Evolutionary conservation across 495 filamentous ascomycete species (phyloP).

Genomic region (Hypoxylon crocopeplum): DNA sequence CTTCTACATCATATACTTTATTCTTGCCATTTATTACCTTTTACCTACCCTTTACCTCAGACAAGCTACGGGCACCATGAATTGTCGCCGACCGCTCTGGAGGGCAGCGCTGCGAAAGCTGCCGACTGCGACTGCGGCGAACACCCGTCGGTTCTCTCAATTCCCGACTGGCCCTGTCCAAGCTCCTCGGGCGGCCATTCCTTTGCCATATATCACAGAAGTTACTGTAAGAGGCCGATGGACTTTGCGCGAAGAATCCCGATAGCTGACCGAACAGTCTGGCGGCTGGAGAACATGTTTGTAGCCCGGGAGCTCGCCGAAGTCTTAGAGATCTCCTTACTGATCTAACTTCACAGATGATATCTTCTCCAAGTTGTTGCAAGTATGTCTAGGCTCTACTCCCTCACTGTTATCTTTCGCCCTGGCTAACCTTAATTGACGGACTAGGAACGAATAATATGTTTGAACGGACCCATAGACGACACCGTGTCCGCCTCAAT

Average conservation of each 20-base stretch:
- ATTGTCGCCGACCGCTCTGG: slow-evolving; percentile 42
- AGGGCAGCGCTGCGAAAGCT: slow-evolving; percentile 37
- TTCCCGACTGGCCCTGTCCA: slow-evolving; percentile 35
- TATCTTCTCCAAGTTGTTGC: slow-evolving; percentile 81
- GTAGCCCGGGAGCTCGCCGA: slow-evolving; percentile 43
- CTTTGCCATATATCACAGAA: slow-evolving; percentile 78
- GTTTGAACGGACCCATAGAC: slow-evolving; percentile 90
- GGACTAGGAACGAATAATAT: slow-evolving; percentile 87
- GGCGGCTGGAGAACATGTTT: slow-evolving; percentile 91
- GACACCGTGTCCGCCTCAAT: slow-evolving; percentile 87
- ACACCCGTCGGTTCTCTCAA: slow-evolving; percentile 48
- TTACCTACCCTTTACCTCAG: no score
- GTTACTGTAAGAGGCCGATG: slow-evolving; percentile 69
- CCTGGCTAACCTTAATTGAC: slow-evolving; percentile 26
- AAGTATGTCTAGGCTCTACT: slow-evolving; percentile 53
- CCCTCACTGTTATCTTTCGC: not conserved
- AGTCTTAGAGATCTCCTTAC: slow-evolving; percentile 26
- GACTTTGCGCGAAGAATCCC: not conserved
- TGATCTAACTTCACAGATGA: slow-evolving; percentile 62
- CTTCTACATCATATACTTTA: no score
- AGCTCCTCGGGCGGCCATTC: slow-evolving; percentile 63
- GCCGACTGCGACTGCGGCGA: slow-evolving; percentile 12
- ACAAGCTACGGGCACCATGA: no score
- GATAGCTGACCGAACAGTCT: slow-evolving; percentile 65
- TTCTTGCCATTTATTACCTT: no score